Percentiles rank a stretch among this genome's conserved stretches.
These are phyloP conservation scores for Candida sphagnicola DNA, from an alignment of 805 yeast species.

Conservation along the genomic window DNA sequence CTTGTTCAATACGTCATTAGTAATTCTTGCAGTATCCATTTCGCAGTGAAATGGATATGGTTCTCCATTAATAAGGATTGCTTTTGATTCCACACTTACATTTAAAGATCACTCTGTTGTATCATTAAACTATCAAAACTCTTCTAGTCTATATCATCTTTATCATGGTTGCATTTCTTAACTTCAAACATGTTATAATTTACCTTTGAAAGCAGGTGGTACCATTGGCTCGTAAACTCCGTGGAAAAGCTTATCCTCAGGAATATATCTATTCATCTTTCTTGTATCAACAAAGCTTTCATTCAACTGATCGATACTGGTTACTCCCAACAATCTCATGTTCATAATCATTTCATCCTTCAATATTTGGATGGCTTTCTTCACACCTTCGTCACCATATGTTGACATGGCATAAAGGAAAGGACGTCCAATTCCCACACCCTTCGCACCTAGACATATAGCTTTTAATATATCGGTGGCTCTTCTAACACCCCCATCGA, in stretches of 20 bases:
- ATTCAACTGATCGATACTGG: conserved; percentile 47
- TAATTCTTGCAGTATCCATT: too few species aligned
- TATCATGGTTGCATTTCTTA: too few species aligned
- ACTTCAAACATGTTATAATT: neutral
- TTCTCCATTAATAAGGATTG: too few species aligned
- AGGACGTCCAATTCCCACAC: conserved; percentile 74
- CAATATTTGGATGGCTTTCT: conserved; percentile 57
- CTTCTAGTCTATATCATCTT: too few species aligned
- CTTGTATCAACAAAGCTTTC: conserved; percentile 58
- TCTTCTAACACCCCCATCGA: conserved; percentile 77
- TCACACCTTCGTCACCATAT: conserved; percentile 74
- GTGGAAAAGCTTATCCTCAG: conserved; percentile 53
- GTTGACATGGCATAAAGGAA: conserved; percentile 75
- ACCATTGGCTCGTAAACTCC: conserved; percentile 55
- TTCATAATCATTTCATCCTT: conserved; percentile 59
- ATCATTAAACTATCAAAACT: too few species aligned
- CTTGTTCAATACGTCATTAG: too few species aligned
- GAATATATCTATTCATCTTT: conserved; percentile 41
- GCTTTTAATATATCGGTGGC: conserved; percentile 80
- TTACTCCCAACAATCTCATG: conserved; percentile 65
- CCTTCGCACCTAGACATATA: conserved; percentile 70
- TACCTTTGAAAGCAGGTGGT: conserved; percentile 45
- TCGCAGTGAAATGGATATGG: too few species aligned
- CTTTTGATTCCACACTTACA: too few species aligned
- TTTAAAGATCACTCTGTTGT: too few species aligned